These are phyloP conservation scores for Nigrospora sphaerica DNA, from an alignment of 2,329 filamentous ascomycete genomes.

Conservation along the genomic window DNA sequence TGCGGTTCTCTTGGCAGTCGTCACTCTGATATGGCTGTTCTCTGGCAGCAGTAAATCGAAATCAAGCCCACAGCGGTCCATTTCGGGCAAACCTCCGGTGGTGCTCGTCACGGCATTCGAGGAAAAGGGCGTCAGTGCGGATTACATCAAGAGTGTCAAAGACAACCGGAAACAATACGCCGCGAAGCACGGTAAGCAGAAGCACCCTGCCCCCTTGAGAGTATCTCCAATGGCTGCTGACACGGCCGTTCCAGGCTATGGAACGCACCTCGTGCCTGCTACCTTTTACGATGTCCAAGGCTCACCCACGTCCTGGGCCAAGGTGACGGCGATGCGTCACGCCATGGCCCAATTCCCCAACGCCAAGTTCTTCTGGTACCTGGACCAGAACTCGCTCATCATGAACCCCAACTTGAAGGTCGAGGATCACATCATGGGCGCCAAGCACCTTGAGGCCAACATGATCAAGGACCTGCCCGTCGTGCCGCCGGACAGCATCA, in stretches of 20 bases:
- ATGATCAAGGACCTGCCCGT: slow-evolving; percentile 85
- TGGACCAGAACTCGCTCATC: slow-evolving; percentile 79
- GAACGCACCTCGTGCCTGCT: slow-evolving; percentile 72
- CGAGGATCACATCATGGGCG: slow-evolving; percentile 62
- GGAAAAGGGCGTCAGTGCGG: slow-evolving; percentile 51
- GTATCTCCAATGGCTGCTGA: not conserved
- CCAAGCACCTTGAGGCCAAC: slow-evolving; percentile 59
- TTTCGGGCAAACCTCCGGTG: slow-evolving; percentile 49
- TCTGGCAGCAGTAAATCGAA: slow-evolving; percentile 23
- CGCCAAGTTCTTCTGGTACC: slow-evolving; percentile 76
- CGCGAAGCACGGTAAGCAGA: slow-evolving; percentile 64
- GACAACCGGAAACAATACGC: slow-evolving; percentile 84
- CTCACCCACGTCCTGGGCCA: slow-evolving; percentile 60
- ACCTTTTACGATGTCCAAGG: slow-evolving; percentile 66
- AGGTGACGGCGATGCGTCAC: slow-evolving; percentile 81
- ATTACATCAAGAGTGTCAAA: slow-evolving; percentile 66
- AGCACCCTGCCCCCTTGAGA: not conserved
- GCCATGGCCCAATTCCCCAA: slow-evolving; percentile 76
- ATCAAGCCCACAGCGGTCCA: slow-evolving; percentile 24
- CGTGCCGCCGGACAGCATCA: slow-evolving; percentile 92
- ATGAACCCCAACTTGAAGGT: slow-evolving; percentile 72
- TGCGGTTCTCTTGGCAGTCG: slow-evolving; percentile 43
- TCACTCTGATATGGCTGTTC: slow-evolving; percentile 56
- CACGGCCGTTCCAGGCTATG: slow-evolving; percentile 58
- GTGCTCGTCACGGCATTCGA: slow-evolving; percentile 87